These are phyloP conservation scores for Zopfia rhizophila DNA, from an alignment of 2,329 filamentous ascomycete genomes.

Conservation along the genomic window DNA sequence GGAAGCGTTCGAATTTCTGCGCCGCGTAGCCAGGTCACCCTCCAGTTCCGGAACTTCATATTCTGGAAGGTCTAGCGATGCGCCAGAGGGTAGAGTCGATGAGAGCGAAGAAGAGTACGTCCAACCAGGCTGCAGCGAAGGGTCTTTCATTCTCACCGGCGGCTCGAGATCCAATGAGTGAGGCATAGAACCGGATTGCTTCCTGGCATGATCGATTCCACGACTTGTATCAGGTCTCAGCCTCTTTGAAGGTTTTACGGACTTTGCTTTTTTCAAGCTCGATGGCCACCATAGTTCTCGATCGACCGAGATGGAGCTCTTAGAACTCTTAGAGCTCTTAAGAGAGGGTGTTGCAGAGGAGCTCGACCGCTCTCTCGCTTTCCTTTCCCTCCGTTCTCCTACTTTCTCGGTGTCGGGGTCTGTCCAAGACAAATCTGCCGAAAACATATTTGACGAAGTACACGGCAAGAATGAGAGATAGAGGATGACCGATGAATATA, in stretches of 20 bases:
- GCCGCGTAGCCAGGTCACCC: slow-evolving; percentile 41
- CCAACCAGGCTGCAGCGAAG: slow-evolving; percentile 41
- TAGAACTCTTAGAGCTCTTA: slow-evolving; percentile 35
- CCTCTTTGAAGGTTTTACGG: slow-evolving; percentile 31
- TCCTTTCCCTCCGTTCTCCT: slow-evolving; percentile 50
- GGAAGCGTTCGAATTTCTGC: slow-evolving; percentile 40
- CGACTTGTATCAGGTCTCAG: slow-evolving; percentile 32
- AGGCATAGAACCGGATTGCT: slow-evolving; percentile 18
- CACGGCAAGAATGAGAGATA: slow-evolving; percentile 3
- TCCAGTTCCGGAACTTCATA: slow-evolving; percentile 43
- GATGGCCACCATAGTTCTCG: slow-evolving; percentile 46
- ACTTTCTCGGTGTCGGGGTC: slow-evolving; percentile 47
- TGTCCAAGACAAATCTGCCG: slow-evolving; percentile 52
- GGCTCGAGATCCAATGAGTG: slow-evolving; percentile 18
- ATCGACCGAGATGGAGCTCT: slow-evolving; percentile 37
- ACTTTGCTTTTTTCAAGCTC: slow-evolving; percentile 45
- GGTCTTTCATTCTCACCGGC: slow-evolving; percentile 33
- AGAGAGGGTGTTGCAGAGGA: slow-evolving; percentile 34
- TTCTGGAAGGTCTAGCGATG: slow-evolving; percentile 38
- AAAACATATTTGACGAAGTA: slow-evolving; percentile 44
- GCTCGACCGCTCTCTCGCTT: slow-evolving; percentile 35
- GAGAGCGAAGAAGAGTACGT: slow-evolving; percentile 43
- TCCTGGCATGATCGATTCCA: slow-evolving; percentile 25
- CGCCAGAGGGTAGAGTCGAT: slow-evolving; percentile 44
- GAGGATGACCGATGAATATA: slow-evolving; percentile 25